Evolutionary conservation across 768 basidiomycete genomes (phyloP).

Genomic region (Tylopilus plumbeoviolaceoides): DNA sequence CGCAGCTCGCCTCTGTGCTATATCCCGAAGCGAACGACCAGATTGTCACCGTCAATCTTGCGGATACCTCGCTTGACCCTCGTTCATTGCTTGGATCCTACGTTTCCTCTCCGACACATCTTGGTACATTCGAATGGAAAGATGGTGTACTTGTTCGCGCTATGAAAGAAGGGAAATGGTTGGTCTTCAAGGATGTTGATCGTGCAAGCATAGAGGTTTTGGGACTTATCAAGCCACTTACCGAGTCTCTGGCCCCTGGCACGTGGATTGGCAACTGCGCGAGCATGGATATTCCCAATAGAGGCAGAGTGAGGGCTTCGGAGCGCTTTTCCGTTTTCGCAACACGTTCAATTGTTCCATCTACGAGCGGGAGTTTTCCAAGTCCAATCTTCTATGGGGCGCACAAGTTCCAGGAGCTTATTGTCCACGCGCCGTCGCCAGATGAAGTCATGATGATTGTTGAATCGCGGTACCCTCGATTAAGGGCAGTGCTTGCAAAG

Average conservation of each 20-base stretch:
- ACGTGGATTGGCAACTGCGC: conserved; percentile 77
- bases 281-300: conserved; percentile 66
- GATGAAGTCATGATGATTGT: conserved; percentile 74
- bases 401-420: conserved; percentile 77
- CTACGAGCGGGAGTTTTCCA: conserved; percentile 46
- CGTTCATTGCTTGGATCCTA: conserved; percentile 92
- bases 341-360: conserved; percentile 65
- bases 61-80: conserved; percentile 93
- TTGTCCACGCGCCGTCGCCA: conserved; percentile 53
- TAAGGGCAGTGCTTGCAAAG: conserved; percentile 45
- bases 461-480: conserved; percentile 55
- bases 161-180: conserved; percentile 87
- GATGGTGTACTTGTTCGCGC: conserved; percentile 90
- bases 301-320: conserved; percentile 69
- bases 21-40: conserved; percentile 60
- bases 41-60: conserved; percentile 83
- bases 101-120: conserved; percentile 74
- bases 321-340: conserved; percentile 86
- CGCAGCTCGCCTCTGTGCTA: conserved; percentile 67
- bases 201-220: conserved; percentile 86
- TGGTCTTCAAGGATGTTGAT: conserved; percentile 91
- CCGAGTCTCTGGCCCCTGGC: conserved; percentile 64
- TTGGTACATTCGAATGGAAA: conserved; percentile 94
- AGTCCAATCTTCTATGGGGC: conserved; percentile 75
- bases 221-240: conserved; percentile 78